These are phyloP conservation scores for Clitopilus passeckerianus DNA, from an alignment of 768 basidiomycete genomes.

Conservation along the genomic window DNA sequence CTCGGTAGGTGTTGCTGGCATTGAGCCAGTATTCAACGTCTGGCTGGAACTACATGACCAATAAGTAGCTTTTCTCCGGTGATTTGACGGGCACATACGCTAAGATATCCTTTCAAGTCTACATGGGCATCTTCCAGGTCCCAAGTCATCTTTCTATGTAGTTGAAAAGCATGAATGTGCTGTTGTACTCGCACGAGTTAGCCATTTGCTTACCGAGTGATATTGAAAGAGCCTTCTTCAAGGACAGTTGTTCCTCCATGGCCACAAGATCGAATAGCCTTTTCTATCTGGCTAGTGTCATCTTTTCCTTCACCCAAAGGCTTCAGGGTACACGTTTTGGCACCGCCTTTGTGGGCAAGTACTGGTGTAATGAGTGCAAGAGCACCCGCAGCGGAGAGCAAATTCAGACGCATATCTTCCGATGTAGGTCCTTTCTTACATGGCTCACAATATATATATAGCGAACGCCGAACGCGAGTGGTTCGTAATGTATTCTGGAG, in stretches of 20 bases:
- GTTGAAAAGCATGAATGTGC: background rate
- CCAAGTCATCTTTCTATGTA: conserved; percentile 49
- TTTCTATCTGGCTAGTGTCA: conserved; percentile 43
- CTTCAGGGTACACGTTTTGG: conserved; percentile 17
- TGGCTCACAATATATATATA: background rate
- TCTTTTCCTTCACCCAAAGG: conserved; percentile 33
- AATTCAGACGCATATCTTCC: background rate
- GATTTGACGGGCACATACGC: conserved; percentile 22
- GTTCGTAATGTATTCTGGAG: background rate
- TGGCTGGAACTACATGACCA: conserved; percentile 39
- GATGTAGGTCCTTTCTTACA: background rate
- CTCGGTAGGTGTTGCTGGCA: conserved; percentile 48
- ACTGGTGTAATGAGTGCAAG: background rate
- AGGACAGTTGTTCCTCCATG: conserved; percentile 40
- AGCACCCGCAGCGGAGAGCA: background rate
- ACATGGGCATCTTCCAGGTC: conserved; percentile 36
- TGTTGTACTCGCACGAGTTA: background rate
- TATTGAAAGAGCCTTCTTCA: conserved; percentile 41
- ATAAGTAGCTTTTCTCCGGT: background rate
- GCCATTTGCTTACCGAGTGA: conserved; percentile 23
- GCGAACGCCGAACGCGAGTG: background rate
- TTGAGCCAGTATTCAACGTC: conserved; percentile 54
- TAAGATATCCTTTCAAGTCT: conserved; percentile 40
- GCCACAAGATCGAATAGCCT: conserved; percentile 44
- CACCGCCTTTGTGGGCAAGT: background rate